These are phyloP conservation scores for Dryadomyces quercivorus DNA, from an alignment of 2,329 filamentous ascomycete species.

Conservation along the genomic window DNA sequence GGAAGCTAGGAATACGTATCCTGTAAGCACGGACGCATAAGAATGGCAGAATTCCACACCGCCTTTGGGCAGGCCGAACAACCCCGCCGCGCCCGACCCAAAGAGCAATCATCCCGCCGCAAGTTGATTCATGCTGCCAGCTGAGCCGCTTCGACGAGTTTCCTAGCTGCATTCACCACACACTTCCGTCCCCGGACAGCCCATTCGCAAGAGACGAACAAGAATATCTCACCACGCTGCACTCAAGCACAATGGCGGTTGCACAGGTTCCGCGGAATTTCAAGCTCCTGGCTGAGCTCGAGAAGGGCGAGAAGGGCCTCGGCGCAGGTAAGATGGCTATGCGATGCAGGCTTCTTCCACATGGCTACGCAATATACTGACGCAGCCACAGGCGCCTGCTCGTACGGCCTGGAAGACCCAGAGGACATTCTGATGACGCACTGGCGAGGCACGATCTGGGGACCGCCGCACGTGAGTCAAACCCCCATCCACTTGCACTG, in stretches of 20 bases:
- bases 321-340: constrained; percentile 55
- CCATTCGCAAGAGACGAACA: too few relatives aligned
- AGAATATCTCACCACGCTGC: too few relatives aligned
- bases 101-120: not conserved
- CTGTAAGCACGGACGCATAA: constrained; percentile 7
- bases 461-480: constrained; percentile 74
- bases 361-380: not conserved
- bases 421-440: constrained; percentile 95
- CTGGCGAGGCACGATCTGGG: constrained; percentile 97
- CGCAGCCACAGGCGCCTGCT: constrained; percentile 68
- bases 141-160: not conserved
- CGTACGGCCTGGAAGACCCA: constrained; percentile 86
- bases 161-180: not conserved
- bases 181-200: too few relatives aligned
- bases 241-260: constrained; percentile 17
- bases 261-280: constrained; percentile 83
- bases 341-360: too few relatives aligned
- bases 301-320: constrained; percentile 96
- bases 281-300: constrained; percentile 88
- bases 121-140: not conserved
- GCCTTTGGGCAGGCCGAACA: constrained; percentile 4
- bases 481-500: not conserved
- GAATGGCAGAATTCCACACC: constrained; percentile 9
- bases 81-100: not conserved
- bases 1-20: constrained; percentile 70